Evolutionary conservation across 148 eudicot species (phyloP), one percentile per base, ranked within the genome.

Genomic region (Rhododendron mucronatum): DNA sequence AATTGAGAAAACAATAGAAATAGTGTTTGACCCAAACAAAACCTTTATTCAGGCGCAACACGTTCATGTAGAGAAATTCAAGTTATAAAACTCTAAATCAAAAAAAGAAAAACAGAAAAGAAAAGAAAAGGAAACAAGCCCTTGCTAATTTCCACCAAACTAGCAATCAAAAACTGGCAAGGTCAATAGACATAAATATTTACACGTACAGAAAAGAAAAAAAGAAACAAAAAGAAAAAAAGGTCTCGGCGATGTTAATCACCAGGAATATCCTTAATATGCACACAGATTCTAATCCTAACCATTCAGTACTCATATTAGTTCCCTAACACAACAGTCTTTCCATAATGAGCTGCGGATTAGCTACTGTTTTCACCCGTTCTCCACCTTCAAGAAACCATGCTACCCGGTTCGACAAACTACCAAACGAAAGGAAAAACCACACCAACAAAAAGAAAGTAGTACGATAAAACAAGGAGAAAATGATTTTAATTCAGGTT

Each of bases 251-350:
- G 26, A 69, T 12, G 5, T 28, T n/a, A 47, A 39, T 28, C 74
- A 73, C 28, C 82, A 73, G 44, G 47, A 81, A 37, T 55, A n/a
- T 13, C 23, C 85, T 45, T 82, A 20, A 83, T 85, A 86, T 41
- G 57, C 82, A 51, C 75, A 53, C 51, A 53, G 11, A 59, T 59
- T 59, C 65, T 59, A 20, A 59, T 59, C 65, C 65, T 59, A 59
- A 59, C 65, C 63, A 59, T 59, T 59, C 1, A 20, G 9, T 59
- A 59, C 65, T 59, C 65, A 21, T 59, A 59, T 45, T 53, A 33
- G 3, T 53, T 30, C 73, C 37, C 82, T 55, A 35, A 14, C 41
- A 35, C 2, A 76, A 6, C 35, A 39, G 69, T 23, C 37, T 7
- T 13, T 30, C 35, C 55, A 41, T 45, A 81, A 30, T 65, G 35